Conservation (phyloP, 2,329 filamentous ascomycete genomes). For the Tolypocladium capitatum region DNA sequence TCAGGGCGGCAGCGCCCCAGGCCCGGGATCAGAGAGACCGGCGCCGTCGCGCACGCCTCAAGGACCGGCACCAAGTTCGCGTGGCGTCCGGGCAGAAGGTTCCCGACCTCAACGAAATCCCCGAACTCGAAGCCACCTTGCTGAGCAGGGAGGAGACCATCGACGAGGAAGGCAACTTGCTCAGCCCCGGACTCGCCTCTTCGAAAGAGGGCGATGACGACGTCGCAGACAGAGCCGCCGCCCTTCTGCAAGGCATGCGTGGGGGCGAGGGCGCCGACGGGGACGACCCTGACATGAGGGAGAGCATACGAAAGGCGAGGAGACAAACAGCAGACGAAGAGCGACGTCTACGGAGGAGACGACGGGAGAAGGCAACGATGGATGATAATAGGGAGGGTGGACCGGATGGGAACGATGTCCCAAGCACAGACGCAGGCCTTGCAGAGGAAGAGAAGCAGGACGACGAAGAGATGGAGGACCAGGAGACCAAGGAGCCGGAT, state of each 20-base stretch:
- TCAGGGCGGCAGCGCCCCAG: conserved; percentile 85
- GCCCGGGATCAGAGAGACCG: conserved; percentile 80
- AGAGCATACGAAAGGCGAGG: conserved; percentile 45
- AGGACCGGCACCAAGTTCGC: conserved; percentile 81
- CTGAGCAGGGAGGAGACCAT: conserved; percentile 21
- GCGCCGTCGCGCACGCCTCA: conserved; percentile 72
- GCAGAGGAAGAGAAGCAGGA: conserved; percentile 4
- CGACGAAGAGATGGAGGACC: conserved; percentile 3
- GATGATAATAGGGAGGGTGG: conserved; percentile 13
- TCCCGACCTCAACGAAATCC: conserved; percentile 52
- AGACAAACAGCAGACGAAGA: conserved; percentile 72
- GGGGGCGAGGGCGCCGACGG: conserved; percentile 46
- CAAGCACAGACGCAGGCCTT: conserved; percentile 3
- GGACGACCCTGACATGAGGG: conserved; percentile 35
- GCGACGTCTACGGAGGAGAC: conserved; percentile 50
- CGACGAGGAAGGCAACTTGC: conserved; percentile 35
- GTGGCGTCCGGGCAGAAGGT: conserved; percentile 81
- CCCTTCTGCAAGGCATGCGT: conserved; percentile 71
- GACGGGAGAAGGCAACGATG: conserved; percentile 45
- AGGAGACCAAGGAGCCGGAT: conserved; percentile 3
- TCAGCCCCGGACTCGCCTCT: conserved; percentile 37
- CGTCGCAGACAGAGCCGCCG: conserved; percentile 72
- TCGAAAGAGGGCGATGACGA: conserved; percentile 47
- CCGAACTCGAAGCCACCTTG: conserved; percentile 35
- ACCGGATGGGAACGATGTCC: conserved; percentile 5